A percentile compares a stretch with the other conserved stretches of the same genome.
phyloP scores from a whole-genome alignment of 768 basidiomycete species.

The Calocybe cyanea region DNA sequence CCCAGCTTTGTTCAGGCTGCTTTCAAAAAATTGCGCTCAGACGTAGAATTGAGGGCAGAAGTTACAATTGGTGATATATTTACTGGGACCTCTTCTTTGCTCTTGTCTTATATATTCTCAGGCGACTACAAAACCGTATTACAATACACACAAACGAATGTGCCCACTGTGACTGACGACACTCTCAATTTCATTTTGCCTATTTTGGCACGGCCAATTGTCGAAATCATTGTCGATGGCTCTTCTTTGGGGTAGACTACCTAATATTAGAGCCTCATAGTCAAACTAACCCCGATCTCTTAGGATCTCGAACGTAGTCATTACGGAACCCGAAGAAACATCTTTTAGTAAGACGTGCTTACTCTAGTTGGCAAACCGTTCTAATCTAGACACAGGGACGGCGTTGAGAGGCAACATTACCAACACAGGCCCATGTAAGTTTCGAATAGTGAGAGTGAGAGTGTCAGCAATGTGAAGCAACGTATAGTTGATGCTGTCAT shows the following conservation, averaged over 20 bases:
- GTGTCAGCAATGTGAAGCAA: constrained; percentile 3
- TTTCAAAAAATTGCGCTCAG: constrained; percentile 60
- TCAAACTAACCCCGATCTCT: neutral
- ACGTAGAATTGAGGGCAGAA: constrained; percentile 51
- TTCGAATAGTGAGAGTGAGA: neutral
- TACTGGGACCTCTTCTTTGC: neutral
- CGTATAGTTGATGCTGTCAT: constrained; percentile 62
- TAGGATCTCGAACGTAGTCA: constrained; percentile 59
- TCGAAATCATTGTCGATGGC: constrained; percentile 63
- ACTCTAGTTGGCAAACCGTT: neutral
- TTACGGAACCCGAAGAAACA: constrained; percentile 50
- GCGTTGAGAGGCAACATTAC: constrained; percentile 58
- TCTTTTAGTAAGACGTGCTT: constrained; percentile 47
- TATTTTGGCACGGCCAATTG: constrained; percentile 68
- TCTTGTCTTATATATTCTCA: constrained; percentile 16
- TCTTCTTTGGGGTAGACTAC: constrained; percentile 47
- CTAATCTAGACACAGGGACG: constrained; percentile 31
- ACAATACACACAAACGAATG: constrained; percentile 51
- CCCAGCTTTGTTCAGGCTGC: constrained; percentile 61
- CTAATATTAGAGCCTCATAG: neutral
- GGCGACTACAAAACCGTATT: constrained; percentile 64
- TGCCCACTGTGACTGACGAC: constrained; percentile 59
- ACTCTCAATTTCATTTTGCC: constrained; percentile 64
- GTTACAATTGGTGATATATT: constrained; percentile 52
- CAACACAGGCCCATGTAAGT: constrained; percentile 70